Base-by-base conservation (phyloP, 176 grass and related monocot genomes). In the Tuctoria greenei region DNA sequence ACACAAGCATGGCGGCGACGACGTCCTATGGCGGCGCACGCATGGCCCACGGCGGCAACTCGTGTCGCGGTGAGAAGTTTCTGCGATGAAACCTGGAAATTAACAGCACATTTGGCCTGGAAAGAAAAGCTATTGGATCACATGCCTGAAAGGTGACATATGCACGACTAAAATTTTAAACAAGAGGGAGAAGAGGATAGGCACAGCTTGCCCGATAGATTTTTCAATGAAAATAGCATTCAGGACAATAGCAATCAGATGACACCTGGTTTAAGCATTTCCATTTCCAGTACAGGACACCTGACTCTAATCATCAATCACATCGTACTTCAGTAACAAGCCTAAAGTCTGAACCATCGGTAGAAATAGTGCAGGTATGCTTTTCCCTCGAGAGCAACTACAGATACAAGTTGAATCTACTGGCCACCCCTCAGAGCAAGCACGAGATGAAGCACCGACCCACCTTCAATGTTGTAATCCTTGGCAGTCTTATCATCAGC, bases 381-480 rank as follows among this genome's bases (percentile, higher is more conserved):
- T 60, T 69, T 15, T 35, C 11, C 11, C 35, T 42, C 27, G 23
- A 27, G 23, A 31, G 15, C 60, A 0, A 52, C 44, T 20, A 7
- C 28, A 21, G 12, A 39, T n/a, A 46, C 26, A 55, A 18, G 20
- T 4, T 45, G 12, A 77, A 44, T 80, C 35, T 75, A 92, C 62
- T 67, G 81, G 47, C 95, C 95, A 63, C 91, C 95, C 79, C 95
- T 93, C 47, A 94, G 65, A 71, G 89, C 86, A 87, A 98, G 88
- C 63, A 94, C 95, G 79, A 94, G 95, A 78, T 98, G 95, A 52
- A 94, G 95, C 52, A 94, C 91, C 1, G 89, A 98, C 4, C 89
- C 91, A 25, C 91, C 95, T 83, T 99, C 95, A 28, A 98, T 92
- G 84, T 92, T 98, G 84, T 98, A 95, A 69, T 95, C 95, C 76